These are phyloP conservation scores for Neurospora tetrasperma DNA, from an alignment of 495 filamentous ascomycete species.

Conservation along the genomic window DNA sequence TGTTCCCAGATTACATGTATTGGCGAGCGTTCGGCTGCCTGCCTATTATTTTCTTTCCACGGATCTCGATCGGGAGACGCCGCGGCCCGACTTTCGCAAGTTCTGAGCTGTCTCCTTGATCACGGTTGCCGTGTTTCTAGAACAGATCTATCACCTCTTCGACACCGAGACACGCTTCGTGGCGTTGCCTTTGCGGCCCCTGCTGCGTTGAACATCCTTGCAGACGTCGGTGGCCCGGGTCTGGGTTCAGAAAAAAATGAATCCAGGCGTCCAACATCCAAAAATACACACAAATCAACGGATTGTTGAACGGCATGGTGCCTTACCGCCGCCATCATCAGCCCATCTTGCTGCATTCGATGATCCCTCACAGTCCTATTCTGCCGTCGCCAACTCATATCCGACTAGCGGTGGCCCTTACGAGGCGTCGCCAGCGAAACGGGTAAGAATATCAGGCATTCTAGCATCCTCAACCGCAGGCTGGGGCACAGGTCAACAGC, in stretches of 20 bases:
- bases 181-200: neutral
- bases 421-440: neutral
- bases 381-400: neutral
- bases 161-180: neutral
- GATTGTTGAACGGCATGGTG: neutral
- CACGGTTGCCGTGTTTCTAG: neutral
- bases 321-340: neutral
- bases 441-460: neutral
- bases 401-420: neutral
- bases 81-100: neutral
- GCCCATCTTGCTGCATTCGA: neutral
- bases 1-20: neutral
- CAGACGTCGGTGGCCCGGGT: neutral
- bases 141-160: neutral
- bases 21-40: neutral
- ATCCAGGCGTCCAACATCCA: neutral
- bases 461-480: neutral
- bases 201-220: neutral
- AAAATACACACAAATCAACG: neutral
- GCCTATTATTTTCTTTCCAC: neutral
- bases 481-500: neutral
- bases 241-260: neutral
- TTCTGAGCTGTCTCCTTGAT: neutral
- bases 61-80: neutral
- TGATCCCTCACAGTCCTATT: neutral